Evolutionary conservation across 441 rosid genomes (phyloP).

Genomic region (Pelargonium citronellum): DNA sequence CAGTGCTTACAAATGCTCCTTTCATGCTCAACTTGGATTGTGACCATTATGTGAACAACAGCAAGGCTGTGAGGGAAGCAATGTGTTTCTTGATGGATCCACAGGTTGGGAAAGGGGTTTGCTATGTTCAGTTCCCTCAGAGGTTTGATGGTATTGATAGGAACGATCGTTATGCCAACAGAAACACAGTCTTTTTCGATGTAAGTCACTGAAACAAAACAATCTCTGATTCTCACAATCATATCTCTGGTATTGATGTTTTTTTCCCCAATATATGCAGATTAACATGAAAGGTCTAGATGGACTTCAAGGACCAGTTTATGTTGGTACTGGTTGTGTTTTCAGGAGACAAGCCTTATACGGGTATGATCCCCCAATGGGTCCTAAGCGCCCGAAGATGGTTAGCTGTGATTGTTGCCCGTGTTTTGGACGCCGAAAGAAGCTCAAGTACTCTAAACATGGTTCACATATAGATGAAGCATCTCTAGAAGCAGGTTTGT

Average conservation of each 20-base stretch:
- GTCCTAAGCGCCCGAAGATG: conserved; percentile 76
- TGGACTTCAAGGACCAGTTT: conserved; percentile 98
- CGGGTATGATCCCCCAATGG: conserved; percentile 92
- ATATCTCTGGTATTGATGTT: not conserved
- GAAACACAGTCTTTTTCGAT: conserved; percentile 95
- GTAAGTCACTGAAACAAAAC: conserved; percentile 36
- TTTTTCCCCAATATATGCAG: conserved; percentile 27
- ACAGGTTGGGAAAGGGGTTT: conserved; percentile 85
- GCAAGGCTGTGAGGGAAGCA: conserved; percentile 95
- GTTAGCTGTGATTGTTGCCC: conserved; percentile 60
- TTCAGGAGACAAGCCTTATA: conserved; percentile 94
- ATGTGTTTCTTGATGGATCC: conserved; percentile 99
- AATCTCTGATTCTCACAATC: not conserved
- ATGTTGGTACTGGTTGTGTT: conserved; percentile 97
- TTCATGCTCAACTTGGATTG: conserved; percentile 98
- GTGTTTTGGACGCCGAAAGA: conserved; percentile 88
- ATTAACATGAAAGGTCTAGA: conserved; percentile 96
- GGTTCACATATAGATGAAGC: conserved; percentile 39
- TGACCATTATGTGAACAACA: conserved; percentile 94
- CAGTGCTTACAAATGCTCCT: conserved; percentile 97
- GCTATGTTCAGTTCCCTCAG: conserved; percentile 98
- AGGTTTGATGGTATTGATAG: conserved; percentile 95
- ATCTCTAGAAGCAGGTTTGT: too few species aligned
- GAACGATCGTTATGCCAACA: conserved; percentile 92
- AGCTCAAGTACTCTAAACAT: conserved; percentile 44